phyloP scores from a whole-genome alignment of 495 filamentous ascomycete species.

The Sporormia fimetaria region DNA sequence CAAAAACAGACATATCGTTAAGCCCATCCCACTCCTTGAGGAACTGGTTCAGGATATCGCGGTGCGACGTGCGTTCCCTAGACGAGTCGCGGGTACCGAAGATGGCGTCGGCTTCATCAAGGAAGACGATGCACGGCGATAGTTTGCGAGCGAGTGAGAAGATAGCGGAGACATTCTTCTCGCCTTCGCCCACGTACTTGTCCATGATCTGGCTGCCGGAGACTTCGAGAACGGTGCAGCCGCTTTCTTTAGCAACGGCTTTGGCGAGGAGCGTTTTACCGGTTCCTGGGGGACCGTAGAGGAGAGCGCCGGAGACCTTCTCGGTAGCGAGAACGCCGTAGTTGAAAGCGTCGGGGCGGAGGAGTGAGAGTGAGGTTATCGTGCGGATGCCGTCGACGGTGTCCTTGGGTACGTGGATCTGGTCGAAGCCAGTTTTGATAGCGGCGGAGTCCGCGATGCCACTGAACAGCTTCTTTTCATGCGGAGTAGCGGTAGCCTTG shows the following conservation, averaged over 20 bases:
- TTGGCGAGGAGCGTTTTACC: constrained; percentile 93
- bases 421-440: constrained; percentile 73
- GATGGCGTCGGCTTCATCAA: constrained; percentile 92
- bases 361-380: constrained; percentile 74
- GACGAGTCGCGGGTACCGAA: constrained; percentile 60
- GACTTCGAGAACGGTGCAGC: constrained; percentile 70
- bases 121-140: constrained; percentile 87
- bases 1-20: constrained; percentile 74
- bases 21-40: constrained; percentile 97
- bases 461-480: constrained; percentile 73
- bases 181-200: constrained; percentile 91
- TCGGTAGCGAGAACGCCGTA: constrained; percentile 91
- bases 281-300: constrained; percentile 92
- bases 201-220: constrained; percentile 76
- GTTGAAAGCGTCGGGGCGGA: constrained; percentile 85
- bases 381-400: constrained; percentile 84
- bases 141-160: constrained; percentile 87
- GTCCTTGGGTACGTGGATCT: constrained; percentile 68
- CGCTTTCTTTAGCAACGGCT: constrained; percentile 89
- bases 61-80: constrained; percentile 51
- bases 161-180: constrained; percentile 92
- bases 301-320: constrained; percentile 74
- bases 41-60: constrained; percentile 96
- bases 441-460: constrained; percentile 70
- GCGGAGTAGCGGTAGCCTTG: constrained; percentile 37